A percentile compares a stretch with the other conserved stretches of the same genome.
Conservation (phyloP, 805 yeast species). For the Teunomyces kruisii region DNA sequence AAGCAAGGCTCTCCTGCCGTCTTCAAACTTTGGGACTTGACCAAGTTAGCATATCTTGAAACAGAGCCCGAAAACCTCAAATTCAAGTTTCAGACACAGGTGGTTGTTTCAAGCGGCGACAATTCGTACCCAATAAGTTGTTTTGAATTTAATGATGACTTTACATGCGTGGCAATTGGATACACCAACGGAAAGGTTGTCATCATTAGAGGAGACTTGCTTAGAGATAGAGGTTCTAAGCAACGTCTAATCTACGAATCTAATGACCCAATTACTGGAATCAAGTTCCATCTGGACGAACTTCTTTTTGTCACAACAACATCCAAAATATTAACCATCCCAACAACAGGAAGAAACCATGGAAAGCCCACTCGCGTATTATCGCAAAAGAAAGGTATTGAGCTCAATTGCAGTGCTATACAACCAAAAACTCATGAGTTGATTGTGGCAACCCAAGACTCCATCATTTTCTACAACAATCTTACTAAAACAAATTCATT, state of each 20-base stretch:
- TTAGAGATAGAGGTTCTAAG: slow-evolving; percentile 86
- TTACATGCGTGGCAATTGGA: slow-evolving; percentile 71
- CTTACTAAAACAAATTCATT: slow-evolving; percentile 54
- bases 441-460: slow-evolving; percentile 65
- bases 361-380: slow-evolving; percentile 55
- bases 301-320: slow-evolving; percentile 72
- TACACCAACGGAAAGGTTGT: slow-evolving; percentile 83
- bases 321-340: slow-evolving; percentile 64
- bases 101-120: slow-evolving; percentile 64
- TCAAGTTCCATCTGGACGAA: slow-evolving; percentile 56
- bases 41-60: slow-evolving; percentile 40
- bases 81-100: slow-evolving; percentile 56
- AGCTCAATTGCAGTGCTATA: slow-evolving; percentile 48
- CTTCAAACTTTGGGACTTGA: slow-evolving; percentile 72
- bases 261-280: slow-evolving; percentile 77
- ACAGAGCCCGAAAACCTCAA: slow-evolving; percentile 23
- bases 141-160: slow-evolving; percentile 51
- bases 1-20: slow-evolving; percentile 67
- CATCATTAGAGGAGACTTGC: slow-evolving; percentile 80
- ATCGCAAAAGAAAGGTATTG: slow-evolving; percentile 49
- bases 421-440: slow-evolving; percentile 47
- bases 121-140: slow-evolving; percentile 80
- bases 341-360: slow-evolving; percentile 76
- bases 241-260: slow-evolving; percentile 78
- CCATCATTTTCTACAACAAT: slow-evolving; percentile 60